phyloP scores from a whole-genome alignment of 2,329 filamentous ascomycete species.

The Penicillium sp. region DNA sequence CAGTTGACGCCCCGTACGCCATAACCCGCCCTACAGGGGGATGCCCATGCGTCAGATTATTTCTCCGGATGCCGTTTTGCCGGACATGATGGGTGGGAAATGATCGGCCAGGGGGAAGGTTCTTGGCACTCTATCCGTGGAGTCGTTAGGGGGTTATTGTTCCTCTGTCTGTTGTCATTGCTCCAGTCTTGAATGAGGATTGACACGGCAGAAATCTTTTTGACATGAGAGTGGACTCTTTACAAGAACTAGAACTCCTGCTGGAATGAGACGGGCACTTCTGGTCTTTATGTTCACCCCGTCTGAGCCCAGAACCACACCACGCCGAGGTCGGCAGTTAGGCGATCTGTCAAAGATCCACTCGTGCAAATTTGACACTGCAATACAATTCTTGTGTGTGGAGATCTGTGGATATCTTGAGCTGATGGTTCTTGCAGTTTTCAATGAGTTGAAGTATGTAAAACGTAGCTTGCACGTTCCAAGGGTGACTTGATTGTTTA shows the following conservation, averaged over 20 bases:
- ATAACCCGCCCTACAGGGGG: not conserved
- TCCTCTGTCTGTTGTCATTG: not conserved
- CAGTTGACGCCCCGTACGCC: not conserved
- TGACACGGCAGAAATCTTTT: not conserved
- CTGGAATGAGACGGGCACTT: too few relatives aligned
- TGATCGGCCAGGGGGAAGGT: conserved; percentile 1
- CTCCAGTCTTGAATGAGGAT: conserved; percentile 6
- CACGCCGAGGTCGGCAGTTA: not conserved
- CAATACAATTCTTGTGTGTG: not conserved
- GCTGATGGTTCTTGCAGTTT: not conserved
- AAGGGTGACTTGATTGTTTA: too few relatives aligned
- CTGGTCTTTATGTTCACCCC: not conserved
- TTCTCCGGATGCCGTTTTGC: not conserved
- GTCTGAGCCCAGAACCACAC: not conserved
- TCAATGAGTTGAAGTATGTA: too few relatives aligned
- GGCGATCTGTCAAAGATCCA: not conserved
- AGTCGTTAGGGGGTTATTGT: conserved; percentile 1
- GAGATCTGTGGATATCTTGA: not conserved
- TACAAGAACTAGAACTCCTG: not conserved
- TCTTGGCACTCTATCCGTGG: conserved; percentile 16
- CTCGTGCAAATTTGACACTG: not conserved
- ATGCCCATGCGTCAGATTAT: not conserved
- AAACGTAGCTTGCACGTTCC: too few relatives aligned
- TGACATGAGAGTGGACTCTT: not conserved
- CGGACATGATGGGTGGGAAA: not conserved